Evolutionary conservation across 306 rosid species (phyloP).

Genomic region (Macrotyloma uniflorum): DNA sequence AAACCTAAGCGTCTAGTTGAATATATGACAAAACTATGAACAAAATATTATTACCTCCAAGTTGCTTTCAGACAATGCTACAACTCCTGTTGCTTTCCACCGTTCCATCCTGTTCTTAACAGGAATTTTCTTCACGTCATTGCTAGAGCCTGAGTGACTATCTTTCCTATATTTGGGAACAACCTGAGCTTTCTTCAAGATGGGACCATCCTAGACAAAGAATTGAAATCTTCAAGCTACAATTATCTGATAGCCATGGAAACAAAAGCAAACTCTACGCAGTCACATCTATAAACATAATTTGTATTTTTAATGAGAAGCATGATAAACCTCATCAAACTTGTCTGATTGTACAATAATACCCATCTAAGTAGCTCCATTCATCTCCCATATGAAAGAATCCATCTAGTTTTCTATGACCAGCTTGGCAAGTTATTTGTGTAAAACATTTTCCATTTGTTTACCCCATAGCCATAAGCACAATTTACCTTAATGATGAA

Average conservation of each 20-base stretch:
- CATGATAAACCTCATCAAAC: conserved; percentile 15
- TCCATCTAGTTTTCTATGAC: neutral
- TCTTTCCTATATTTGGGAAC: conserved; percentile 56
- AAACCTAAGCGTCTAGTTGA: neutral
- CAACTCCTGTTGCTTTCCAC: conserved; percentile 78
- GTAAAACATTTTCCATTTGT: neutral
- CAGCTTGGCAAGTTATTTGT: conserved; percentile 6
- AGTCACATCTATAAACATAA: neutral
- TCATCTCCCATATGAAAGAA: neutral
- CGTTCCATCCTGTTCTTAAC: conserved; percentile 58
- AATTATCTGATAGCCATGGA: neutral
- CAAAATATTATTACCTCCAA: conserved; percentile 63
- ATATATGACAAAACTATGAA: conserved; percentile 9
- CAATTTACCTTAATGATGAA: conserved; percentile 23
- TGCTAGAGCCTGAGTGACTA: conserved; percentile 32
- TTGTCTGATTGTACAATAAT: neutral
- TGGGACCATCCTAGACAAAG: conserved; percentile 68
- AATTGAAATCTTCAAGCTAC: conserved; percentile 19
- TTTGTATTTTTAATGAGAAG: neutral
- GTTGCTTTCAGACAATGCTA: conserved; percentile 77
- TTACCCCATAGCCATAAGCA: conserved; percentile 16
- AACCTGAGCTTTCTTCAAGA: conserved; percentile 59
- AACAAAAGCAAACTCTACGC: conserved; percentile 27
- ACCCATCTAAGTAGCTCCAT: neutral
- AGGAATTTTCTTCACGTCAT: conserved; percentile 41